These are phyloP conservation scores for Tremella yokohamensis DNA, from an alignment of 768 basidiomycete genomes.

Conservation along the genomic window DNA sequence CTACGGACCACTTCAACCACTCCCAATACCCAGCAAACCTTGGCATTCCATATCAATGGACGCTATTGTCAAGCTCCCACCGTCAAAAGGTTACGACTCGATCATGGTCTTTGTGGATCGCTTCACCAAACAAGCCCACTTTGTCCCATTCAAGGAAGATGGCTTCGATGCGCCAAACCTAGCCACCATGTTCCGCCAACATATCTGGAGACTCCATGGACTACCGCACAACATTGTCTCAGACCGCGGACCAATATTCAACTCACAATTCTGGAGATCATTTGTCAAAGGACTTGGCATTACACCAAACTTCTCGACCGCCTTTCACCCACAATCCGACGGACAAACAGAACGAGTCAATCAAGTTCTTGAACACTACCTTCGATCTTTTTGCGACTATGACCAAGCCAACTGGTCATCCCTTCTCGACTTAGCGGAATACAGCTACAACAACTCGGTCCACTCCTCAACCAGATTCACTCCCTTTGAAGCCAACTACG, in stretches of 20 bases:
- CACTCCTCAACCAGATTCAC: slow-evolving; percentile 4
- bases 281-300: slow-evolving; percentile 7
- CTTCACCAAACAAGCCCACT: slow-evolving; percentile 53
- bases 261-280: slow-evolving; percentile 5
- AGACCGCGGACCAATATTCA: slow-evolving; percentile 9
- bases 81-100: slow-evolving; percentile 47
- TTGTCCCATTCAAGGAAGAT: slow-evolving; percentile 50
- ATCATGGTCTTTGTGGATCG: slow-evolving; percentile 53
- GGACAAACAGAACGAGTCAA: slow-evolving; percentile 55
- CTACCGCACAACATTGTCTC: slow-evolving; percentile 11
- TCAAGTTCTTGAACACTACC: slow-evolving; percentile 51
- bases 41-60: slow-evolving; percentile 54
- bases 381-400: slow-evolving; percentile 3
- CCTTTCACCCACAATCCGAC: slow-evolving; percentile 56
- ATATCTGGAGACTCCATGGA: slow-evolving; percentile 11
- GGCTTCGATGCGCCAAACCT: not conserved
- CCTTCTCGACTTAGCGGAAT: not conserved
- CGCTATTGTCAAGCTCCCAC: slow-evolving; percentile 50
- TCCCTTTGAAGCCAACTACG: slow-evolving; percentile 3
- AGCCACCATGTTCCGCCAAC: slow-evolving; percentile 1
- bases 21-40: slow-evolving; percentile 37
- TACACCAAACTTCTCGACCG: slow-evolving; percentile 49
- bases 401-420: slow-evolving; percentile 6
- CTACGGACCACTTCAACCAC: slow-evolving; percentile 49
- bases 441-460: slow-evolving; percentile 7